A percentile compares a stretch with the other conserved stretches of the same genome.
These are phyloP conservation scores for Arachnopeziza araneosa DNA, from an alignment of 2,329 filamentous ascomycete genomes.

Conservation along the genomic window DNA sequence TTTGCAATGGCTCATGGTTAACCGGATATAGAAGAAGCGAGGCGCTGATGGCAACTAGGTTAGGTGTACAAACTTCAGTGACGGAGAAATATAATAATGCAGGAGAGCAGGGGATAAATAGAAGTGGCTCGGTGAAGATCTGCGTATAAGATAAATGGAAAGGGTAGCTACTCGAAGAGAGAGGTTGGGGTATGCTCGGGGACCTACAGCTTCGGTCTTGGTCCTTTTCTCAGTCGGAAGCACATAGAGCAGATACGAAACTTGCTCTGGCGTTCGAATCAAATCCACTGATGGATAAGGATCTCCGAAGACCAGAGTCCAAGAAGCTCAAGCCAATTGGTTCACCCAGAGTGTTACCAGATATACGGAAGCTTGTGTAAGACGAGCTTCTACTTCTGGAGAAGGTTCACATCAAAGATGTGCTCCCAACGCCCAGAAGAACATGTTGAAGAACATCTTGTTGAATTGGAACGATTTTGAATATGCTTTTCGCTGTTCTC, in stretches of 20 bases:
- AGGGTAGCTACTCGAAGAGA: not conserved
- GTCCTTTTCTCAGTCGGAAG: not conserved
- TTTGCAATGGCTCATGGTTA: too few relatives aligned
- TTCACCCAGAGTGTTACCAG: not conserved
- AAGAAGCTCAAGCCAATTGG: not conserved
- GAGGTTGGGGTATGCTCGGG: not conserved
- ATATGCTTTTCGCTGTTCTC: not conserved
- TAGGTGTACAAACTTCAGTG: not conserved
- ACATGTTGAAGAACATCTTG: not conserved
- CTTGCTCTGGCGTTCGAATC: too few relatives aligned
- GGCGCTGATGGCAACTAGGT: constrained; percentile 5
- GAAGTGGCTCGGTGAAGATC: not conserved
- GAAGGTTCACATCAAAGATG: not conserved
- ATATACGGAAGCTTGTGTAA: not conserved
- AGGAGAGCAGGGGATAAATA: not conserved
- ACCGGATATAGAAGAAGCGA: constrained; percentile 18
- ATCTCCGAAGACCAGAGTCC: not conserved
- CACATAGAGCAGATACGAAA: too few relatives aligned
- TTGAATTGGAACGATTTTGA: not conserved
- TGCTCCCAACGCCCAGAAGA: not conserved
- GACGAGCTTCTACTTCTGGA: not conserved
- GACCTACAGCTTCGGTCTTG: not conserved
- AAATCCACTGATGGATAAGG: not conserved
- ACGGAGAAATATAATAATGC: not conserved
- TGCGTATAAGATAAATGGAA: not conserved